Evolutionary conservation across 768 basidiomycete genomes (phyloP), one percentile per base, ranked within the genome.

Genomic region (Hericium erinaceus): DNA sequence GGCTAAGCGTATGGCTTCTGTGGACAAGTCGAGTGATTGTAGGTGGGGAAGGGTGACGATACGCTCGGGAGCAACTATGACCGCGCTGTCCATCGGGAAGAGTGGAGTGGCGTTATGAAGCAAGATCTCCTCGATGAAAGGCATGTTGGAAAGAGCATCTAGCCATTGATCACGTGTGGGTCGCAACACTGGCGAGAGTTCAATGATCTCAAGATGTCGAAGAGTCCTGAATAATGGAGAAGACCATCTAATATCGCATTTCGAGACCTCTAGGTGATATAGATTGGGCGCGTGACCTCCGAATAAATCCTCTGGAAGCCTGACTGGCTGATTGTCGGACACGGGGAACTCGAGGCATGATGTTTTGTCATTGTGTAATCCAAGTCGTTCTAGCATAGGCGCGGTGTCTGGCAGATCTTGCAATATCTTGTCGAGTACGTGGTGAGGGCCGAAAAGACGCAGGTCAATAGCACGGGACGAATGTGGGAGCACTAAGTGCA

Each of bases 141-240:
- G 57, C 37, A 50, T 58, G 28, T 40, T 40, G 2, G 54, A 38
- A 22, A 61, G 55, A 4, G 60, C 58, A 46, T 54, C 51, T 26
- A 61, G 44, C 57, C 57, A 60, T 24, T 50, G 37, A 12, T 24
- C 26, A 6, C 58, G 46, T 12, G 9, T 48, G 16, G 57, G 60
- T 15, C 54, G 40, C 22, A 2, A 11, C 13, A 5, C 1, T 6
- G 18, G 7, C 4, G 50, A 56, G n/a, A 48, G 33, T 2, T 2
- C 11, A 1, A 18, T 1, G 41, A 61, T 55, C 39, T 58, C 16
- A 12, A 61, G 51, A 13, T 16, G 24, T n/a, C 13, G 39, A 15
- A 61, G 18, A 38, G 55, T 37, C 20, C 41, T 56, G 10, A 61
- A 38, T 33, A 59, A 52, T n/a, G 58, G 44, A 10, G 57, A 54